Evolutionary conservation across 2,329 filamentous ascomycete species (phyloP), one percentile per base, ranked within the genome.

Genomic region (Phoma sp.): DNA sequence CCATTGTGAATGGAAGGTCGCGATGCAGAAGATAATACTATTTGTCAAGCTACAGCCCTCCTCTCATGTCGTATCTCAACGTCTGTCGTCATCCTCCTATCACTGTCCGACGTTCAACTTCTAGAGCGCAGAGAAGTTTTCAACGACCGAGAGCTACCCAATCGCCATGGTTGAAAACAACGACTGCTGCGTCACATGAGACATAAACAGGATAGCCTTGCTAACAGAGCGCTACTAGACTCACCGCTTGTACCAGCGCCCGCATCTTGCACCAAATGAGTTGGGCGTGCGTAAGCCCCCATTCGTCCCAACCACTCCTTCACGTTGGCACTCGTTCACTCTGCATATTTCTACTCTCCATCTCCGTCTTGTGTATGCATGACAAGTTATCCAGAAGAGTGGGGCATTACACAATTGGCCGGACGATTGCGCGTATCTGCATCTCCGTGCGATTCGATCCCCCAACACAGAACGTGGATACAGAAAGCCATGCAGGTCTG

Each of bases 401-500:
- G 41, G 46, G n/a, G 30, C 46, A 46, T 55, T 27, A n/a, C 41
- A 33, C 52, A 46, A 50, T 30, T 18, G 32, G 41, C 46, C 41
- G 27, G 45, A 25, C 46, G 18, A 46, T 42, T 55, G 41, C 41
- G 46, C 46, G 46, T 50, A 55, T 55, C 46, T 50, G 41, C 46
- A 49, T 41, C 30, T 30, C 27, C 38, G 52, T 49, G 32, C 46
- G 13, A 46, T 47, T 46, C n/a, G 37, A 38, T 18, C 33, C 35
- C 29, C 24, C 9, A 33, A 46, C 36, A 49, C 45, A 49, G 24
- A 45, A 46, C 46, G 52, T 50, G 40, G 23, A 36, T 35, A 35
- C 39, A 36, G 32, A 45, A 49, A 32, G 52, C 52, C 46, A 55
- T 49, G 52, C 46, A 46, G 37, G 52, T 46, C 46, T 55, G 52